phyloP scores from a whole-genome alignment of 257 asterid genomes.

The Solanum verrucosum region DNA sequence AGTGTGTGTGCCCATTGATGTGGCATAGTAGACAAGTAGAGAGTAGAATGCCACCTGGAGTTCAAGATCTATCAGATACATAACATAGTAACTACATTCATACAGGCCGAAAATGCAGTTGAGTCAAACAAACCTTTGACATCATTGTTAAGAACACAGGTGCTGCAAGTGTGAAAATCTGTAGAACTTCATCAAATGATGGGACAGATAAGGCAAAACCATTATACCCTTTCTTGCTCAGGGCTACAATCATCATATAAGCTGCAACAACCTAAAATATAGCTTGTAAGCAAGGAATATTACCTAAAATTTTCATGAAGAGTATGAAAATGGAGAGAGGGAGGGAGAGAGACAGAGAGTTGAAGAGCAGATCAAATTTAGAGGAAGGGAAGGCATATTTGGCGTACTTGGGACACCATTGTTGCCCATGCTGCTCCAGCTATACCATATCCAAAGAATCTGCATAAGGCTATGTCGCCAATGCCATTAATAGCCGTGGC shows the following conservation, averaged over 20 bases:
- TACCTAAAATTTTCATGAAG: background rate
- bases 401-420: constrained; percentile 80
- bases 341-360: background rate
- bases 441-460: constrained; percentile 76
- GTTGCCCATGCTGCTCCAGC: constrained; percentile 99
- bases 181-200: constrained; percentile 50
- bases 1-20: constrained; percentile 69
- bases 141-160: constrained; percentile 91
- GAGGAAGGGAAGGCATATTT: background rate
- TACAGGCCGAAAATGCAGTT: background rate
- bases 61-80: constrained; percentile 10
- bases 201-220: constrained; percentile 82
- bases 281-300: background rate
- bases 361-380: background rate
- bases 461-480: constrained; percentile 82
- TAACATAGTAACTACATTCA: constrained; percentile 2
- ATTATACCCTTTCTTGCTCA: constrained; percentile 70
- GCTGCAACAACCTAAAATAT: constrained; percentile 79
- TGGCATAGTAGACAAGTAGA: constrained; percentile 83
- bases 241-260: constrained; percentile 77
- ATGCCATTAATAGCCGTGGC: constrained; percentile 78
- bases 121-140: constrained; percentile 61
- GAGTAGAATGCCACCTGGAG: constrained; percentile 73
- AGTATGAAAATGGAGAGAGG: background rate
- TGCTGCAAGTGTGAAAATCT: constrained; percentile 78